A percentile compares a stretch with the other conserved stretches of the same genome.
These are phyloP conservation scores for Mimosa pudica DNA, from an alignment of 306 rosid genomes.

Conservation along the genomic window DNA sequence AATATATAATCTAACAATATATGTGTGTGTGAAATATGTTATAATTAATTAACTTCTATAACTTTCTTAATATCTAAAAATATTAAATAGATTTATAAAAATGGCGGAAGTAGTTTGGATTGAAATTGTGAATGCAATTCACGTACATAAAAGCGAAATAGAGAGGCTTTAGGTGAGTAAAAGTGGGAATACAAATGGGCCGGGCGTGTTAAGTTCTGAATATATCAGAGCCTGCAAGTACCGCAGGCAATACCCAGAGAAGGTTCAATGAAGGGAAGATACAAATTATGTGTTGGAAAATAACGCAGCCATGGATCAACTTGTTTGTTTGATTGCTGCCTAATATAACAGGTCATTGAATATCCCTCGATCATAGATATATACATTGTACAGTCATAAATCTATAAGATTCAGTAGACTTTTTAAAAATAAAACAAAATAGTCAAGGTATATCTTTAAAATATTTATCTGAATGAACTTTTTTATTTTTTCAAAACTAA, in stretches of 20 bases:
- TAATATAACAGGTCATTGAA: neutral
- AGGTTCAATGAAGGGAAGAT: neutral
- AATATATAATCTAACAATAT: no score
- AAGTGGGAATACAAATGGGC: neutral
- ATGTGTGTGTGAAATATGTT: no score
- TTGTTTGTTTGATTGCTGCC: neutral
- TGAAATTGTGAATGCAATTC: neutral
- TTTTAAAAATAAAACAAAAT: no score
- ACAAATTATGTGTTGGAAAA: neutral
- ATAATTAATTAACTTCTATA: no score
- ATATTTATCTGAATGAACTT: no score
- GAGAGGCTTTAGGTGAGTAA: neutral
- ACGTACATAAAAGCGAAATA: neutral
- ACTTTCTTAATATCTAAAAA: no score
- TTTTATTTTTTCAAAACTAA: no score
- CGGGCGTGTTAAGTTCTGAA: neutral
- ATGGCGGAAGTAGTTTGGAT: neutral
- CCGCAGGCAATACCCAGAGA: neutral
- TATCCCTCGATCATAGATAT: neutral
- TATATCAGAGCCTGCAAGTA: neutral
- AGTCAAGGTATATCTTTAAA: no score
- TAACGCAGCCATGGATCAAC: neutral
- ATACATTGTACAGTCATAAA: no score
- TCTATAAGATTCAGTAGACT: no score
- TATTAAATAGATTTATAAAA: no score